Evolutionary conservation across 208 protist species (phyloP).

Genomic region (Leishmania braziliensis): DNA sequence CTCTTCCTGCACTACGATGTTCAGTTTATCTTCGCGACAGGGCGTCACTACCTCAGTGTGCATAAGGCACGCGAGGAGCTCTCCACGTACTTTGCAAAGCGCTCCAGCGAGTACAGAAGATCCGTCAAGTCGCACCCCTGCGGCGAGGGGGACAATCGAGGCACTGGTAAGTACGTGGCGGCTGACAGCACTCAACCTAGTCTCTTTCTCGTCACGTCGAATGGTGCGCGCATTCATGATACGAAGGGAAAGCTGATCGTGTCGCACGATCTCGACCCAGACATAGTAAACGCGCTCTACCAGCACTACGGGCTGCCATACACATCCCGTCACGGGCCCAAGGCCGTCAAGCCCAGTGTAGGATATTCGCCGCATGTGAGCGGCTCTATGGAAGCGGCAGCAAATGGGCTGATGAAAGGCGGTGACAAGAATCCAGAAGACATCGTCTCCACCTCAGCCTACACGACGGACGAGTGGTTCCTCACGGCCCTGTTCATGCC

Average conservation of each 20-base stretch:
- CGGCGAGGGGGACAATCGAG: neutral
- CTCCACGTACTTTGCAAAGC: constrained; percentile 28
- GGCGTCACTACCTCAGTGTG: constrained; percentile 40
- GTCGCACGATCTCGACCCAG: constrained; percentile 47
- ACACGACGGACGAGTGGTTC: constrained; percentile 60
- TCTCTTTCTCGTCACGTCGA: constrained; percentile 56
- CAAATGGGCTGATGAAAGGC: constrained; percentile 1
- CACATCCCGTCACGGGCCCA: constrained; percentile 21
- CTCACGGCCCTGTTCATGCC: constrained; percentile 38
- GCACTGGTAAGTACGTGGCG: neutral
- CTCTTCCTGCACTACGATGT: too few relatives aligned
- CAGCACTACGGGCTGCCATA: too few relatives aligned
- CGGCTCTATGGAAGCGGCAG: neutral
- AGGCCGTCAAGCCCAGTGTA: neutral
- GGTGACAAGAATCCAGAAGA: constrained; percentile 39
- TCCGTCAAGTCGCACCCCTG: neutral
- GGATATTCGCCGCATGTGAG: neutral
- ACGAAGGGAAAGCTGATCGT: constrained; percentile 31
- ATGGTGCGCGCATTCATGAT: constrained; percentile 68
- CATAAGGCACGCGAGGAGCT: constrained; percentile 24
- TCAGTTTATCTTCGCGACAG: too few relatives aligned
- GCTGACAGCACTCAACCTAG: constrained; percentile 7
- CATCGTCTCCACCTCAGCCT: constrained; percentile 38
- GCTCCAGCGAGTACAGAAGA: constrained; percentile 7
- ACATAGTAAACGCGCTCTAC: neutral